Evolutionary conservation across 2,329 filamentous ascomycete species (phyloP).

Genomic region (Diaporthe destruens): DNA sequence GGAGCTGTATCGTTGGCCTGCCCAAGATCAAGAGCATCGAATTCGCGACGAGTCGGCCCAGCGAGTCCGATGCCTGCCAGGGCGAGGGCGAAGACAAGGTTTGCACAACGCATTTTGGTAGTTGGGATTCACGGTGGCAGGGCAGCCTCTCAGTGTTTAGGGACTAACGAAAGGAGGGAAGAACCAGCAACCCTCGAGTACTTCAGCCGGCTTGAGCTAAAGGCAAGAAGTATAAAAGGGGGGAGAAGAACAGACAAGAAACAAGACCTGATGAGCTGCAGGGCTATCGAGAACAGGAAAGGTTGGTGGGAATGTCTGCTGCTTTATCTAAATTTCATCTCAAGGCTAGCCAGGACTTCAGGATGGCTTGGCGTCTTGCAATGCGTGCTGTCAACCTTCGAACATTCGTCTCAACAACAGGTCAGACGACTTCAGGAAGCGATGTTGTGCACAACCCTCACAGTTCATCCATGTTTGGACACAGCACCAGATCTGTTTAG

Average conservation of each 20-base stretch:
- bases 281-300: background rate
- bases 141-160: constrained; percentile 4
- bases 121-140: background rate
- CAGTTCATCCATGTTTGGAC: constrained; percentile 25
- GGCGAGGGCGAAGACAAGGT: constrained; percentile 5
- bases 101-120: constrained; percentile 10
- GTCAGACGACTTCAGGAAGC: constrained; percentile 23
- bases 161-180: constrained; percentile 13
- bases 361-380: constrained; percentile 5
- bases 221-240: background rate
- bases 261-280: constrained; percentile 23
- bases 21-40: background rate
- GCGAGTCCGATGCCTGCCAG: constrained; percentile 5
- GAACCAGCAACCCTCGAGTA: constrained; percentile 30
- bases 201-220: constrained; percentile 21
- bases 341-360: constrained; percentile 28
- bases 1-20: constrained; percentile 7
- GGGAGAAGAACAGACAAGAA: constrained; percentile 23
- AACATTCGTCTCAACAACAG: constrained; percentile 23
- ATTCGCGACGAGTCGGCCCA: constrained; percentile 12
- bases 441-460: constrained; percentile 22
- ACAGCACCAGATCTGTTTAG: constrained; percentile 15
- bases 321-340: constrained; percentile 31
- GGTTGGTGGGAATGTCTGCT: constrained; percentile 4
- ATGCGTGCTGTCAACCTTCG: constrained; percentile 8